Evolutionary conservation across 106 monocot species (phyloP), one percentile per base, ranked within the genome.

Genomic region (Vanilla planifolia): DNA sequence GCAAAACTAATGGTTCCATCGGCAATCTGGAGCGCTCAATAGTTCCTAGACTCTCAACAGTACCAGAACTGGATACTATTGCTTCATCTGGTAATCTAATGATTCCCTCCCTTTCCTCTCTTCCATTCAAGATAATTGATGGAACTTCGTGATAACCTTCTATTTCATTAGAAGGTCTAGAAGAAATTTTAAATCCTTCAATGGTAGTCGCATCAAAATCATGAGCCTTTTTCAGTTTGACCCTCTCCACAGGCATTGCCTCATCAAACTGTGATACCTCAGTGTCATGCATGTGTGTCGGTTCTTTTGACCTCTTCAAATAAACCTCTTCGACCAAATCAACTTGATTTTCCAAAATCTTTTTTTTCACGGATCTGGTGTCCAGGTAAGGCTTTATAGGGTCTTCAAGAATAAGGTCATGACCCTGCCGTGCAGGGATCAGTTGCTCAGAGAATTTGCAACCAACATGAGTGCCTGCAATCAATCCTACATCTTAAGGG

Each of bases 231-330:
- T 42, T 60, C 50, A 80, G 8, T 61, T 55, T 74, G 16, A n/a
- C 55, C 65, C 13, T 69, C 64, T 70, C 68, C 39, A 57, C 57
- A 51, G 67, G 69, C 71, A 26, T 68, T 17, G 64, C 51, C 22
- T 30, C 29, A 33, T 68, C 58, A 37, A 87, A 75, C 33, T 76
- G 70, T 20, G 60, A 39, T 23, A 73, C 14, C 69, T 76, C 81
- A 14, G 51, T 22, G 47, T 67, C 43, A 34, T 92, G 84, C 45
- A 64, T 79, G 8, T 61, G 25, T 35, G 71, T 26, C 1, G 81
- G 51, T 34, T 50, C 69, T 40, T 73, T 59, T 59, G 43, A 32
- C 53, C 83, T 80, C 15, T 16, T 67, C 8, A 67, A 63, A 52
- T 21, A 72, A 32, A 71, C 60, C 60, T 67, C 70, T 35, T 78